These are phyloP conservation scores for Fomitopsis schrenkii DNA, from an alignment of 1,284 basidiomycete genomes.

Conservation along the genomic window DNA sequence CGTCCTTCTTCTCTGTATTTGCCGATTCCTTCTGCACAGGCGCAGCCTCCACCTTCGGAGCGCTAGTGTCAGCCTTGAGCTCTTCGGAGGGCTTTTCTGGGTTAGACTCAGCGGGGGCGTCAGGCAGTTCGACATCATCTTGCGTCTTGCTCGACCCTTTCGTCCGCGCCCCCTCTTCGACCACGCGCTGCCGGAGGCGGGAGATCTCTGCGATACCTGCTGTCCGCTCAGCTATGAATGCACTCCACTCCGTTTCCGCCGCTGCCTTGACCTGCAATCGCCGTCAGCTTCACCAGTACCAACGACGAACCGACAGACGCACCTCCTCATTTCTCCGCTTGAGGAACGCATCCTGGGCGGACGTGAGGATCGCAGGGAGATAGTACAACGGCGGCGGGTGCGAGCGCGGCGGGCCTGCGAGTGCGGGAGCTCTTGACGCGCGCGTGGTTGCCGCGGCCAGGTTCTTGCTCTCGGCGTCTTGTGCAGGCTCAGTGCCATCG, in stretches of 20 bases:
- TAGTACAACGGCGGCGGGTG: constrained; percentile 77
- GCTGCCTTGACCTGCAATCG: constrained; percentile 52
- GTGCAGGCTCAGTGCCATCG: not conserved
- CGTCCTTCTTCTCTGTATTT: constrained; percentile 12
- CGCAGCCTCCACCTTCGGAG: not conserved
- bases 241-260: constrained; percentile 61
- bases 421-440: constrained; percentile 28
- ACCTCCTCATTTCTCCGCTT: constrained; percentile 59
- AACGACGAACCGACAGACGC: constrained; percentile 13
- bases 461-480: not conserved
- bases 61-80: constrained; percentile 12
- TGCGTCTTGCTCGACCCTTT: constrained; percentile 29
- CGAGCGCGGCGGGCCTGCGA: constrained; percentile 47
- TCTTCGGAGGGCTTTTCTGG: constrained; percentile 15
- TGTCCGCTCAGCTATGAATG: constrained; percentile 57
- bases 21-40: constrained; percentile 1
- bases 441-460: not conserved
- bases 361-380: constrained; percentile 62
- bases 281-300: not conserved
- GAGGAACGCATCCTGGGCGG: constrained; percentile 69
- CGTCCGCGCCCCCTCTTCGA: constrained; percentile 47
- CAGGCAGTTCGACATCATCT: constrained; percentile 11
- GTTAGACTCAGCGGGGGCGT: constrained; percentile 8
- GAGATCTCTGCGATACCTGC: constrained; percentile 59
- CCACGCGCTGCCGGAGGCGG: constrained; percentile 56